These are phyloP conservation scores for Colletotrichum graminicola DNA, from an alignment of 2,329 filamentous ascomycete species.

Conservation along the genomic window DNA sequence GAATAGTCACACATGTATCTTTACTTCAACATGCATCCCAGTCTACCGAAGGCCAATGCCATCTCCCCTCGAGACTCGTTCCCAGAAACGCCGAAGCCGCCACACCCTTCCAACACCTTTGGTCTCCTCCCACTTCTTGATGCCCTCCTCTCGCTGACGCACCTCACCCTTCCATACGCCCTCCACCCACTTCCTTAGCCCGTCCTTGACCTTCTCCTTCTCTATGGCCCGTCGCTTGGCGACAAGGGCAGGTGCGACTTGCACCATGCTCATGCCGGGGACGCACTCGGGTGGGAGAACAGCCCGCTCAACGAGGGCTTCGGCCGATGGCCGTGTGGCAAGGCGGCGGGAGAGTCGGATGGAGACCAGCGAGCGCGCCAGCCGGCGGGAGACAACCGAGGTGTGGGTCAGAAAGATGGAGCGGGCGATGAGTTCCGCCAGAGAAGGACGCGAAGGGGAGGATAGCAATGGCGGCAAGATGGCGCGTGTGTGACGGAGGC, in stretches of 20 bases:
- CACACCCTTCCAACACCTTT: conserved; percentile 69
- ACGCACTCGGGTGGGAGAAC: conserved; percentile 76
- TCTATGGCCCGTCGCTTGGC: conserved; percentile 73
- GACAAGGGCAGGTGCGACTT: conserved; percentile 71
- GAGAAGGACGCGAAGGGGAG: conserved; percentile 68
- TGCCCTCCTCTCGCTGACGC: conserved; percentile 60
- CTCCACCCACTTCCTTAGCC: conserved; percentile 73
- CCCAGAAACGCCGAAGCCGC: conserved; percentile 75
- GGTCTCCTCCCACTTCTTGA: conserved; percentile 62
- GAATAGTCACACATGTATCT: not conserved
- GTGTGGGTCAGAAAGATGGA: conserved; percentile 77
- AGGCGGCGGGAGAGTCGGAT: conserved; percentile 75
- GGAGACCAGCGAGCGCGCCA: conserved; percentile 73
- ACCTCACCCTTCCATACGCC: conserved; percentile 68
- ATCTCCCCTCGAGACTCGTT: conserved; percentile 65
- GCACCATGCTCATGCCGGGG: conserved; percentile 55
- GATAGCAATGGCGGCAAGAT: conserved; percentile 68
- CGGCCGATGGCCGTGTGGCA: conserved; percentile 68
- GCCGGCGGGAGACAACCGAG: conserved; percentile 71
- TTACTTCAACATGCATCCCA: not conserved
- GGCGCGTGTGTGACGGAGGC: conserved; percentile 68
- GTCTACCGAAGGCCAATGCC: conserved; percentile 33
- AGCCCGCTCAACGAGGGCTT: conserved; percentile 71
- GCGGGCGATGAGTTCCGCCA: conserved; percentile 71
- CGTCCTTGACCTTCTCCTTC: conserved; percentile 76